A percentile compares a stretch with the other conserved stretches of the same genome.
These are phyloP conservation scores for Kodamaea kakaduensis DNA, from an alignment of 805 yeast genomes.

Conservation along the genomic window DNA sequence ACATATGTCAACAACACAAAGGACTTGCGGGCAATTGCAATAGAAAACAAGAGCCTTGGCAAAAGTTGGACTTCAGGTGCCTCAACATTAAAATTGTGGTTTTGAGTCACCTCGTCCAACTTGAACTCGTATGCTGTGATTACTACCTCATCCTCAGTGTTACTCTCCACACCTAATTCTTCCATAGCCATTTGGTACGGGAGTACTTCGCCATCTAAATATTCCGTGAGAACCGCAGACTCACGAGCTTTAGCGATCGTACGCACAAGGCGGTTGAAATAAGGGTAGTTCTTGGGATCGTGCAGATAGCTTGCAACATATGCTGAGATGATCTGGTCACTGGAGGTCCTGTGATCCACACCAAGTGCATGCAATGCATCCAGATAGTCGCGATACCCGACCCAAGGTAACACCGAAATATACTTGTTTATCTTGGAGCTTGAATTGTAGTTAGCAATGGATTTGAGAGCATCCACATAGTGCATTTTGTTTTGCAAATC, in stretches of 20 bases:
- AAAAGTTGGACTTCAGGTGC: slow-evolving; percentile 37
- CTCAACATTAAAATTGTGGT: slow-evolving; percentile 24
- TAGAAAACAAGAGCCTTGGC: slow-evolving; percentile 56
- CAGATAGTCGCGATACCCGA: slow-evolving; percentile 33
- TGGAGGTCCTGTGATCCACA: slow-evolving; percentile 11
- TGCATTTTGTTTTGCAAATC: slow-evolving; percentile 30
- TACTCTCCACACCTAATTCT: slow-evolving; percentile 37
- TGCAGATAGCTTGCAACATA: slow-evolving; percentile 27
- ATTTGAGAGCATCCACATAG: slow-evolving; percentile 37
- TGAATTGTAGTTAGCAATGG: slow-evolving; percentile 17
- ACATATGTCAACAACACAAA: slow-evolving; percentile 54
- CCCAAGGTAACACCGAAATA: slow-evolving; percentile 26
- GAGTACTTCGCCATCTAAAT: slow-evolving; percentile 28
- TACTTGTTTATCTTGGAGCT: slow-evolving; percentile 26
- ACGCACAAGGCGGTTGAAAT: slow-evolving; percentile 28
- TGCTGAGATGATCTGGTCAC: slow-evolving; percentile 32
- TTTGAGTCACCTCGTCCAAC: slow-evolving; percentile 44
- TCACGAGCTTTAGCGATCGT: slow-evolving; percentile 25
- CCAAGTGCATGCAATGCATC: slow-evolving; percentile 32
- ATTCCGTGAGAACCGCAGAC: slow-evolving; percentile 19
- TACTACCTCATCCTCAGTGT: slow-evolving; percentile 58
- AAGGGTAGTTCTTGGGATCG: slow-evolving; percentile 36
- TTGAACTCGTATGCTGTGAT: slow-evolving; percentile 71
- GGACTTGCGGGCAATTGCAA: slow-evolving; percentile 58
- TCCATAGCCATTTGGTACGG: slow-evolving; percentile 33